Base-by-base conservation (phyloP, 2,329 filamentous ascomycete species). In the Cladorrhinum sp. region DNA sequence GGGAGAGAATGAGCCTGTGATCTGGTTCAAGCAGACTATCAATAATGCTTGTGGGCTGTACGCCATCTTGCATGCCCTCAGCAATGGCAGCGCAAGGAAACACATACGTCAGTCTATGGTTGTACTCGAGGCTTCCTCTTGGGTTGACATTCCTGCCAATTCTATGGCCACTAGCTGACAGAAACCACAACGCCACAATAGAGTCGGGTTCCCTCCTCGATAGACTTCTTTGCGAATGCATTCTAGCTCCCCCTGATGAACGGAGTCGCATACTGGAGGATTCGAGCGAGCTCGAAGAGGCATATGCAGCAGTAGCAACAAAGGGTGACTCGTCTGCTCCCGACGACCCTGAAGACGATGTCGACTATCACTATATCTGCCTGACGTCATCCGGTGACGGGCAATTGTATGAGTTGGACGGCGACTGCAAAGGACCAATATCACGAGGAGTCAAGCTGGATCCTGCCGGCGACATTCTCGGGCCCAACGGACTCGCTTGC, bases 331-430 rank as follows among this genome's bases (percentile, higher is more conserved):
- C 86, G 0, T 75, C 74, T 38, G 85, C 86, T 3, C 89, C 88
- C 2, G 72, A 78, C 49, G 67, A 66, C 20, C 83, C 87, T 10
- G 82, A 88, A 38, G 85, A 84, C 55, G 79, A 81, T 56, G 80
- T 90, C 3, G 85, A 90, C 69, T 78, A 89, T 65, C 88, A 91
- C 70, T 91, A 89, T 68, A 85, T 91, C 41, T 89, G 86, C 66
- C 91, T 91, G 69, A 84, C 89, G 24, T 88, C 86, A 73, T 72
- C 72, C 1, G 54, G 62, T 7, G 81, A 83, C 54, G 76, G 78
- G 32, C 73, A 70, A 20, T 62, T 91, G 50, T 91, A 86, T 81
- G 86, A 90, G 72, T 74, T 91, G 70, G 88, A 91, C 72, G 88
- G 88, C 9, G 74, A 86, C 64, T 76, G 86, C 55, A 89, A 86